These are phyloP conservation scores for Babesia gibsoni DNA, from an alignment of 169 alveolate species.

Conservation along the genomic window DNA sequence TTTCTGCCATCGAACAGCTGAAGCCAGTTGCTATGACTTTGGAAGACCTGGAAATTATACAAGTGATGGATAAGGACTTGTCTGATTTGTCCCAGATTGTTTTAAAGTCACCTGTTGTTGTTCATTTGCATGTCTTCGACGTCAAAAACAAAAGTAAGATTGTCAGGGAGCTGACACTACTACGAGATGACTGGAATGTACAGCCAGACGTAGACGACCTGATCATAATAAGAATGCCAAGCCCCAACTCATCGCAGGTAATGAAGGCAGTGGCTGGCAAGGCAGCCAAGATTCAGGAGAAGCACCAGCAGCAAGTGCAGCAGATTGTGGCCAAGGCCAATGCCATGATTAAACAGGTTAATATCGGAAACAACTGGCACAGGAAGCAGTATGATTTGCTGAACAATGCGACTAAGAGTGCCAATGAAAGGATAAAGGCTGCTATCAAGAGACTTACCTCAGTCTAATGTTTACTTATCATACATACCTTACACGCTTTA, in stretches of 20 bases:
- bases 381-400: slow-evolving; percentile 23
- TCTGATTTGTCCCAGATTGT: slow-evolving; percentile 25
- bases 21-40: slow-evolving; percentile 10
- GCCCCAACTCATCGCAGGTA: slow-evolving; percentile 32
- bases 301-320: slow-evolving; percentile 10
- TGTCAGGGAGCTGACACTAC: slow-evolving; percentile 16
- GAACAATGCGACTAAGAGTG: slow-evolving; percentile 7
- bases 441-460: slow-evolving; percentile 13
- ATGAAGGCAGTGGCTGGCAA: not conserved
- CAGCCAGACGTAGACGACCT: slow-evolving; percentile 31
- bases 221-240: slow-evolving; percentile 10
- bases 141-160: slow-evolving; percentile 4
- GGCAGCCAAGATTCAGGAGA: slow-evolving; percentile 12
- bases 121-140: slow-evolving; percentile 34
- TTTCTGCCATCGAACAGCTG: slow-evolving; percentile 6
- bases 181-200: slow-evolving; percentile 33
- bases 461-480: not conserved
- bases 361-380: slow-evolving; percentile 58
- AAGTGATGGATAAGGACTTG: not conserved
- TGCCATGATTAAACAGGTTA: slow-evolving; percentile 31
- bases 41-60: slow-evolving; percentile 4
- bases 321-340: slow-evolving; percentile 22
- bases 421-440: slow-evolving; percentile 4
- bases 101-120: slow-evolving; percentile 20
- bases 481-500: not conserved